Evolutionary conservation across 2,329 filamentous ascomycete genomes (phyloP).

Genomic region (Ophiosphaerella korrae): DNA sequence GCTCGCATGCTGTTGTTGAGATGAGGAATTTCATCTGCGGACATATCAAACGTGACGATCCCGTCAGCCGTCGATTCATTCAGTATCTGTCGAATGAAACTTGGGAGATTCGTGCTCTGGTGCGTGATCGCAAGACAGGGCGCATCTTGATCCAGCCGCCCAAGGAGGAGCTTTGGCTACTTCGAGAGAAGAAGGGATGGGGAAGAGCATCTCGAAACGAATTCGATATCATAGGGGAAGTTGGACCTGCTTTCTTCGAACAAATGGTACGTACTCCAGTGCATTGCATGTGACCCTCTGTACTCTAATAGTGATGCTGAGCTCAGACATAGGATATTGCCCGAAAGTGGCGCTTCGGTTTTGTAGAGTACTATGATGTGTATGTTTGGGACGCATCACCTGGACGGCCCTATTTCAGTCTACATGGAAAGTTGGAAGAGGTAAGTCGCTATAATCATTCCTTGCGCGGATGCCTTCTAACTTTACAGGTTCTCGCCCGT

Average conservation of each 20-base stretch:
- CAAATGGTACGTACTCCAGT: slow-evolving; percentile 26
- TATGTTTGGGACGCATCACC: slow-evolving; percentile 49
- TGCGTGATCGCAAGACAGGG: slow-evolving; percentile 51
- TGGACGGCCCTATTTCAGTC: slow-evolving; percentile 33
- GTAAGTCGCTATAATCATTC: slow-evolving; percentile 16
- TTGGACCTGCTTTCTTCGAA: slow-evolving; percentile 49
- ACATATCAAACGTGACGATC: slow-evolving; percentile 51
- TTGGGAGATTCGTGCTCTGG: slow-evolving; percentile 44
- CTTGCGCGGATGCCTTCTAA: background rate
- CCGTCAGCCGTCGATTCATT: slow-evolving; percentile 49
- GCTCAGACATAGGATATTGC: slow-evolving; percentile 25
- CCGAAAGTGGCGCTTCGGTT: slow-evolving; percentile 48
- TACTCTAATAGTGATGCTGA: background rate
- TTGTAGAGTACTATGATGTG: slow-evolving; percentile 52
- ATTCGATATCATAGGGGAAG: slow-evolving; percentile 43
- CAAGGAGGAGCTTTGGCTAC: slow-evolving; percentile 48
- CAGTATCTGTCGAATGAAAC: slow-evolving; percentile 51
- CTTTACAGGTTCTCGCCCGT: slow-evolving; percentile 42
- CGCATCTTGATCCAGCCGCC: slow-evolving; percentile 45
- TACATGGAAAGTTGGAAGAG: slow-evolving; percentile 42
- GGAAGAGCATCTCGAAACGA: slow-evolving; percentile 48
- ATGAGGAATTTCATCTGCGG: slow-evolving; percentile 51
- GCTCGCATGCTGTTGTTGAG: slow-evolving; percentile 44
- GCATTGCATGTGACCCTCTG: background rate
- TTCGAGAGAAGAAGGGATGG: slow-evolving; percentile 47